Base-by-base conservation (phyloP, 371 early-diverging fungal species). In the Mucor velutinosus region DNA sequence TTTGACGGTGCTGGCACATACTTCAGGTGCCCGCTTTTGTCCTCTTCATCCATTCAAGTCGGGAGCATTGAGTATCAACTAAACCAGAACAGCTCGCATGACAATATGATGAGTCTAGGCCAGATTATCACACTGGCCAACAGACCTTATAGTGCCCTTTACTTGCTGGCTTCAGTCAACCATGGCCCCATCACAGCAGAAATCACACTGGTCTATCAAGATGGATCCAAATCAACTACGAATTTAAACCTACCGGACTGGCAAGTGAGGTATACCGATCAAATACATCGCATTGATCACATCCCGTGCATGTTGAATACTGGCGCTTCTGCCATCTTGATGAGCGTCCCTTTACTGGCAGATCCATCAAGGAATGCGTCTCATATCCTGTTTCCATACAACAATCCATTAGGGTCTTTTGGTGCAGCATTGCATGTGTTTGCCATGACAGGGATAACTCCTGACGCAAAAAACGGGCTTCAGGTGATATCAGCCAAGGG, bases 241-340 rank as follows among this genome's bases (percentile, higher is more conserved):
- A 29, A 56, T 7, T 8, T 79, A 12, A 63, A 63, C 12, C 56
- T 79, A 39, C 77, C 80, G 19, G 80, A 79, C 49, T 79, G 77
- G 80, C 75, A 77, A 61, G 76, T 62, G 7, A 41, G 45, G 12
- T 37, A 64, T 15, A 12, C 58, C 0, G 21, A 58, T 32, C 71
- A 71, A 29, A 60, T 57, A 11, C 29, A 35, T 56, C 66, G 71
- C 3, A 37, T 60, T 17, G 63, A 69, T 43, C 51, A 41, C 33
- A 21, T 68, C 1, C 29, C 57, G 1, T 71, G 69, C n/a, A 29
- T 27, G 39, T 32, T 71, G 7, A 69, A 27, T 23, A 62, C 58
- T 5, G 49, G 61, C 1, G 56, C 41, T 4, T 41, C 25, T 29
- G 80, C 61, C 4, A 27, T 35, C 14, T 43, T 79, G 5, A 64